Evolutionary conservation across 208 protist species (phyloP).

Genomic region (Trypanosoma grayi): DNA sequence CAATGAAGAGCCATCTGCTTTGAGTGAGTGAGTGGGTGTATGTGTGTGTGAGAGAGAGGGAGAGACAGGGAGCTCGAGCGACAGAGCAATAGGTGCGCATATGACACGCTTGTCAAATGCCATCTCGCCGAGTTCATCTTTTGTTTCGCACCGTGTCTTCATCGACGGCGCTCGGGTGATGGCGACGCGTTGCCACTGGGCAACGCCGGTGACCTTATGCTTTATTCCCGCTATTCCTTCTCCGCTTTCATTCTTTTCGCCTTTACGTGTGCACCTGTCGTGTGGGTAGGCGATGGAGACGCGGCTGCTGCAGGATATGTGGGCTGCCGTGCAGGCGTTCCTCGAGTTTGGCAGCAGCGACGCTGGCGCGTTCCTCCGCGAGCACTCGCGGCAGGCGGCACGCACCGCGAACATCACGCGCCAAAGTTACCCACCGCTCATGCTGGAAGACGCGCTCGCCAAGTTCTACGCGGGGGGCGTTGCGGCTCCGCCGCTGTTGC

Average conservation of each 20-base stretch:
- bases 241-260: conserved; percentile 5
- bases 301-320: not conserved
- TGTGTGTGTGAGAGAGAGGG: too few species aligned
- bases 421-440: not conserved
- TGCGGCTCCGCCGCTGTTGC: conserved; percentile 20
- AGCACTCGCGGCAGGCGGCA: conserved; percentile 11
- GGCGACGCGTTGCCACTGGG: too few species aligned
- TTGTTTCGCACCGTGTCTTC: too few species aligned
- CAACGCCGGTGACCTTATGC: too few species aligned
- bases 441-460: conserved; percentile 5
- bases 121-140: too few species aligned
- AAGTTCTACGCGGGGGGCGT: not conserved
- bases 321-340: conserved; percentile 22
- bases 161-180: too few species aligned
- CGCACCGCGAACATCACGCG: not conserved
- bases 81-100: too few species aligned
- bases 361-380: conserved; percentile 25
- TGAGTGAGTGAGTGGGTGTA: conserved; percentile 4
- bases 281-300: not conserved
- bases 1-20: conserved; percentile 32
- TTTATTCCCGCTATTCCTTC: not conserved
- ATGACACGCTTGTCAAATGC: too few species aligned
- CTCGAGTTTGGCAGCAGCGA: conserved; percentile 6
- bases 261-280: conserved; percentile 5
- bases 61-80: too few species aligned